A percentile compares a stretch with the other conserved stretches of the same genome.
Evolutionary conservation across 495 filamentous ascomycete genomes (phyloP).

Genomic region (Penicillium taxi): DNA sequence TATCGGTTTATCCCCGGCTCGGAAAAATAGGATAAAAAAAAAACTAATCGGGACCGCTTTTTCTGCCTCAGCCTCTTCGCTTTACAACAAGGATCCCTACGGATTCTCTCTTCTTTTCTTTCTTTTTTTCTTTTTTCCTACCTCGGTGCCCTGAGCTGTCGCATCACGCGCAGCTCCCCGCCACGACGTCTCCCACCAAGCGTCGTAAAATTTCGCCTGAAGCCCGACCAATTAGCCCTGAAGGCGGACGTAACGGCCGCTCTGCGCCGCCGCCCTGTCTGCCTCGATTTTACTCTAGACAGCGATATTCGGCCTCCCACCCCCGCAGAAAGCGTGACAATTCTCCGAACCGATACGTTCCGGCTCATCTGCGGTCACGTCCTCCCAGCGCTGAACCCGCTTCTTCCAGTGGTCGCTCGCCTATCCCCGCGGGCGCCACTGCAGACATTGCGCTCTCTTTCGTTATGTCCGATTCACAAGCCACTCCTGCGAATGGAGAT

Average conservation of each 20-base stretch:
- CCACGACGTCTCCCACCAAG: conserved; percentile 86
- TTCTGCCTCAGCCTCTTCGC: too few relatives aligned
- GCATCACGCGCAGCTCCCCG: conserved; percentile 60
- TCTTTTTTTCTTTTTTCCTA: too few relatives aligned
- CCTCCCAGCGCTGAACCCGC: conserved; percentile 33
- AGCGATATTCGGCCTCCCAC: conserved; percentile 30
- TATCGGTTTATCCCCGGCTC: too few relatives aligned
- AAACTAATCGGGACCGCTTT: too few relatives aligned
- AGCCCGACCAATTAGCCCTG: conserved; percentile 37
- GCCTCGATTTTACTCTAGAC: too few relatives aligned
- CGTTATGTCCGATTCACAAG: conserved; percentile 49
- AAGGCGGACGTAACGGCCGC: conserved; percentile 34
- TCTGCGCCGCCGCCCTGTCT: conserved; percentile 22
- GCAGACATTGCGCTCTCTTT: conserved; percentile 60
- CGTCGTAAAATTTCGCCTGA: conserved; percentile 70
- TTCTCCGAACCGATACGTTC: conserved; percentile 50
- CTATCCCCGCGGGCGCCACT: conserved; percentile 56
- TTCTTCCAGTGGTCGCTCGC: conserved; percentile 36
- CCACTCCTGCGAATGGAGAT: conserved; percentile 19
- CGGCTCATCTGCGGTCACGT: conserved; percentile 55
- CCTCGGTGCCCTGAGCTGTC: conserved; percentile 39
- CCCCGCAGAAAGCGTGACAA: conserved; percentile 29
- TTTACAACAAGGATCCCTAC: too few relatives aligned
- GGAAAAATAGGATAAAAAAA: too few relatives aligned
- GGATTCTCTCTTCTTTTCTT: too few relatives aligned